Conservation (phyloP, 2,329 filamentous ascomycete species). For the Neoarthrinium moseri region DNA sequence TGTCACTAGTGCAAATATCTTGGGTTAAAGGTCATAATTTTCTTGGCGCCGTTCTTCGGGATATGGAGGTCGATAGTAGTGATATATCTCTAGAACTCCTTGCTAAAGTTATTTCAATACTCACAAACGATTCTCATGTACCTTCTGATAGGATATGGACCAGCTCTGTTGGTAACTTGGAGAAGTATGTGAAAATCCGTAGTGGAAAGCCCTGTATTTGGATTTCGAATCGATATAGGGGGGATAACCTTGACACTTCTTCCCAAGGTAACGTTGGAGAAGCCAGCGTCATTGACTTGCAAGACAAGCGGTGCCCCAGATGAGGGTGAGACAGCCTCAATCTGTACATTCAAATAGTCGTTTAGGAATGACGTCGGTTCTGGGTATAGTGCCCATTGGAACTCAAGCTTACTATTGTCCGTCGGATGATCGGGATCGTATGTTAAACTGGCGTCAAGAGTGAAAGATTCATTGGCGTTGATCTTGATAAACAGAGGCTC, state of each 20-base stretch:
- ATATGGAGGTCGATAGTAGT: no score
- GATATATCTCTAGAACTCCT: no score
- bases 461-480: neutral
- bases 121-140: conserved; percentile 1
- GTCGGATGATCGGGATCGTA: neutral
- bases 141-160: neutral
- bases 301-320: neutral
- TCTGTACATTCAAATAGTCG: neutral
- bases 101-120: no score
- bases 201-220: neutral
- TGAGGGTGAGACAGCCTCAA: neutral
- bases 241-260: neutral
- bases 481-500: conserved; percentile 1
- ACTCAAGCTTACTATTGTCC: neutral
- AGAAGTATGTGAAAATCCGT: neutral
- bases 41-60: no score
- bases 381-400: neutral
- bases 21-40: no score
- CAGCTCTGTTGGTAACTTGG: neutral
- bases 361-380: neutral
- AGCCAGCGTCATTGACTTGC: neutral
- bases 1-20: no score
- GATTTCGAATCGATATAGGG: neutral
- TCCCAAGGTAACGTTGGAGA: neutral
- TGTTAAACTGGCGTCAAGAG: neutral